phyloP scores from a whole-genome alignment of 345 rosid genomes.

The Rhodamnia rubescens region DNA sequence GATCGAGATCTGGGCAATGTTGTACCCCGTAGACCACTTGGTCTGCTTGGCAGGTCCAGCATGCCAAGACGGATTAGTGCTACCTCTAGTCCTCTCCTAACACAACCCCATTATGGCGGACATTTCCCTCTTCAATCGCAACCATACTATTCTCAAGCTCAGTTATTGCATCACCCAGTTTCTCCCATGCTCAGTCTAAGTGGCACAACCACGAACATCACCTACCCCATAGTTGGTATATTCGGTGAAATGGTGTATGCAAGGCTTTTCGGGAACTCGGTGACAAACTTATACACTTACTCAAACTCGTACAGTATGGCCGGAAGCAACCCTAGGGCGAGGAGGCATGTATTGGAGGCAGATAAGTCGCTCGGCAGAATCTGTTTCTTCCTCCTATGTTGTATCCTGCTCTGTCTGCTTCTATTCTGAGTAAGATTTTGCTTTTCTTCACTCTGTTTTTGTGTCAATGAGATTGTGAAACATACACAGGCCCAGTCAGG shows the following conservation, averaged over 20 bases:
- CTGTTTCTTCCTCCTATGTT: slow-evolving; percentile 66
- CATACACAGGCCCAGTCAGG: not conserved
- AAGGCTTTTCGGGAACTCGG: slow-evolving; percentile 45
- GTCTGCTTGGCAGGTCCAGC: slow-evolving; percentile 19
- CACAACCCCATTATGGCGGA: slow-evolving; percentile 14
- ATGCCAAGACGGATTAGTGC: slow-evolving; percentile 11
- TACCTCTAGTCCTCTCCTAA: not conserved
- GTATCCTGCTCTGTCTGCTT: slow-evolving; percentile 53
- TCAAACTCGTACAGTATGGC: slow-evolving; percentile 45
- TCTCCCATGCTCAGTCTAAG: slow-evolving; percentile 25
- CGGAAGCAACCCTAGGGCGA: slow-evolving; percentile 44
- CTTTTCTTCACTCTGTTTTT: not conserved
- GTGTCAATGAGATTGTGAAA: not conserved
- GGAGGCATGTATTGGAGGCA: slow-evolving; percentile 66
- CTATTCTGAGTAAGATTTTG: slow-evolving; percentile 31
- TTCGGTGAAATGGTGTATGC: slow-evolving; percentile 56
- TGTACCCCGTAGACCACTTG: slow-evolving; percentile 42
- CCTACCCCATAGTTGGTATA: slow-evolving; percentile 47
- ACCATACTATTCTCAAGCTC: slow-evolving; percentile 18
- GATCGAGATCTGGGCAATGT: slow-evolving; percentile 20
- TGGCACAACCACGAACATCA: slow-evolving; percentile 17
- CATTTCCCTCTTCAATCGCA: slow-evolving; percentile 10
- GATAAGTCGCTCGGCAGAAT: slow-evolving; percentile 67
- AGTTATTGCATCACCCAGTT: slow-evolving; percentile 12
- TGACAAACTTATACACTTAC: slow-evolving; percentile 29